These are phyloP conservation scores for Hamamelis virginiana DNA, from an alignment of 164 flowering plant species.

Conservation along the genomic window DNA sequence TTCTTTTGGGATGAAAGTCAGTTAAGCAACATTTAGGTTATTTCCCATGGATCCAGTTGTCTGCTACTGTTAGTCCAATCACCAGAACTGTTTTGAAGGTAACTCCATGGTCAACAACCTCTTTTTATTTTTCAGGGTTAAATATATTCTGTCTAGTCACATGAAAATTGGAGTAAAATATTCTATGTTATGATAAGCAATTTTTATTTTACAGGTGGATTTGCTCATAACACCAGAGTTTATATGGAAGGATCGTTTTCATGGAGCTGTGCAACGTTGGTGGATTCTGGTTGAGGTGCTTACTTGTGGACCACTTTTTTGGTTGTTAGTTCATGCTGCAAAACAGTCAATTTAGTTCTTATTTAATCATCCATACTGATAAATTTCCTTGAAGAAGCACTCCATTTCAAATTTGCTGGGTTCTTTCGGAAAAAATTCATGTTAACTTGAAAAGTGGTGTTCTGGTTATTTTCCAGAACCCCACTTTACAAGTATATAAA, in stretches of 20 bases:
- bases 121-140: not conserved
- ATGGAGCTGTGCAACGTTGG: conserved; percentile 84
- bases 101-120: not conserved
- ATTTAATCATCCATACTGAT: not conserved
- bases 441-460: not conserved
- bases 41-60: conserved; percentile 78
- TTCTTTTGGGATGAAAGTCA: conserved; percentile 38
- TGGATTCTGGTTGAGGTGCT: conserved; percentile 97
- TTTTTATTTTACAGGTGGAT: conserved; percentile 58
- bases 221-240: conserved; percentile 81
- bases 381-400: not conserved
- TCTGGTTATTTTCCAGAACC: not conserved
- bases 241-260: conserved; percentile 95
- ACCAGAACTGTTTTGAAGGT: conserved; percentile 99
- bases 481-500: too few species aligned
- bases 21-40: conserved; percentile 85
- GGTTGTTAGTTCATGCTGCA: not conserved
- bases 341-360: not conserved
- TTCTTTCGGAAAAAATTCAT: not conserved
- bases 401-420: not conserved
- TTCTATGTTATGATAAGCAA: not conserved
- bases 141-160: not conserved
- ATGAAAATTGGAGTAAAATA: not conserved
- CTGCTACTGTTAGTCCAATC: conserved; percentile 96
- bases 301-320: conserved; percentile 1